Conservation (phyloP, 2,329 filamentous ascomycete genomes). For the Stagonosporopsis tanaceti region DNA sequence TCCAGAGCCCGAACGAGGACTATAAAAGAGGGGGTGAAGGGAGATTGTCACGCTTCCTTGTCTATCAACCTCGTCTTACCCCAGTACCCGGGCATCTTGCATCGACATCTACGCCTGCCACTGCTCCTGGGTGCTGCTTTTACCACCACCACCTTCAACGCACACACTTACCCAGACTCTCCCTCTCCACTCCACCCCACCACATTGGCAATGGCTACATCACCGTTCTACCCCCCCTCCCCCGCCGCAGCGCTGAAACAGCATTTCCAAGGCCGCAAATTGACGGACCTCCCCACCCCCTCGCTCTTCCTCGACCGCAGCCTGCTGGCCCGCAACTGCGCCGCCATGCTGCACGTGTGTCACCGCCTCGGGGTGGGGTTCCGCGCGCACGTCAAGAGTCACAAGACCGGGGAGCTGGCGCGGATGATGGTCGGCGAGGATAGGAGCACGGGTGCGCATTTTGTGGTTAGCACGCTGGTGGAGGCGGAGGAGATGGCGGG, state of each 20-base stretch:
- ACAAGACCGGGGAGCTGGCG: conserved; percentile 77
- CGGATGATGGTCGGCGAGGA: conserved; percentile 70
- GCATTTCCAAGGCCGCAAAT: conserved; percentile 65
- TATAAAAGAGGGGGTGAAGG: too few relatives aligned
- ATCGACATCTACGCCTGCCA: too few relatives aligned
- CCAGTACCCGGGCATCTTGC: too few relatives aligned
- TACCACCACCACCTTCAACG: too few relatives aligned
- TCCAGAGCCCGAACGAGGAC: too few relatives aligned
- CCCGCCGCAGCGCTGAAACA: conserved; percentile 6
- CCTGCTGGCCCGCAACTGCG: conserved; percentile 72
- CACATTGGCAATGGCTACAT: too few relatives aligned
- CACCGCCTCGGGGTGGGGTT: conserved; percentile 69
- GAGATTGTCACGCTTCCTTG: too few relatives aligned
- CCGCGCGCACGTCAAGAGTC: conserved; percentile 82
- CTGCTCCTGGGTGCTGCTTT: too few relatives aligned
- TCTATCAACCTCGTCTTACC: too few relatives aligned
- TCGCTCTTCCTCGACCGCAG: conserved; percentile 73
- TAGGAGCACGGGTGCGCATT: conserved; percentile 27
- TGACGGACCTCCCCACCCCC: conserved; percentile 70
- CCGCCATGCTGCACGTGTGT: conserved; percentile 72
- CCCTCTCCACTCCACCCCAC: too few relatives aligned
- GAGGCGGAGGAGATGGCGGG: conserved; percentile 74
- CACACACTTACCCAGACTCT: too few relatives aligned
- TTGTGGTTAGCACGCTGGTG: conserved; percentile 77
- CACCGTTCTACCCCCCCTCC: too few relatives aligned